These are phyloP conservation scores for Talaromyces sp. DNA, from an alignment of 2,329 filamentous ascomycete genomes.

Conservation along the genomic window DNA sequence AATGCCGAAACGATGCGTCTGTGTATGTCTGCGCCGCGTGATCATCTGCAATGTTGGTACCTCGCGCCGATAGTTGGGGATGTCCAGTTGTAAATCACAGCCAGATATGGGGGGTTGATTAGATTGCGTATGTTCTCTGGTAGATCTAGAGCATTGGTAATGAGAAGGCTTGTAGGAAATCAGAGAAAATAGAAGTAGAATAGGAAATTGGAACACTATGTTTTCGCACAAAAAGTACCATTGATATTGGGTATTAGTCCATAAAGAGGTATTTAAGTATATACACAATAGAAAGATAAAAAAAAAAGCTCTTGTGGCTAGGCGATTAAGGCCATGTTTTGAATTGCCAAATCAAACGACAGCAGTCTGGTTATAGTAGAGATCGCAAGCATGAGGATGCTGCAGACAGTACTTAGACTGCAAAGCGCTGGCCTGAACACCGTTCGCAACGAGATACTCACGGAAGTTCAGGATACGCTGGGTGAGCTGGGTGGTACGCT, in stretches of 20 bases:
- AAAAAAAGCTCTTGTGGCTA: no score
- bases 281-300: background rate
- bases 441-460: slow-evolving; percentile 61
- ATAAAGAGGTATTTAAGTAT: background rate
- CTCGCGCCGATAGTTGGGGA: background rate
- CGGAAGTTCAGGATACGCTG: slow-evolving; percentile 62
- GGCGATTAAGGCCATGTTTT: no score
- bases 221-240: background rate
- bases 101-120: no score
- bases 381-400: slow-evolving; percentile 61
- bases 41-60: slow-evolving; percentile 6
- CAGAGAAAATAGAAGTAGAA: background rate
- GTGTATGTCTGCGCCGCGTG: slow-evolving; percentile 10
- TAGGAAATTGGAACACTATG: background rate
- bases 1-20: slow-evolving; percentile 14
- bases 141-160: no score
- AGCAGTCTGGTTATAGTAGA: slow-evolving; percentile 55
- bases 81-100: background rate
- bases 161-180: no score
- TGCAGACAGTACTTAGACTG: slow-evolving; percentile 62
- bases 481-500: slow-evolving; percentile 57
- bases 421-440: slow-evolving; percentile 53
- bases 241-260: slow-evolving; percentile 1
- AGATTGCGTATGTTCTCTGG: background rate
- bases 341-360: slow-evolving; percentile 11